Evolutionary conservation across 306 rosid genomes (phyloP).

Genomic region (Comarum palustre): DNA sequence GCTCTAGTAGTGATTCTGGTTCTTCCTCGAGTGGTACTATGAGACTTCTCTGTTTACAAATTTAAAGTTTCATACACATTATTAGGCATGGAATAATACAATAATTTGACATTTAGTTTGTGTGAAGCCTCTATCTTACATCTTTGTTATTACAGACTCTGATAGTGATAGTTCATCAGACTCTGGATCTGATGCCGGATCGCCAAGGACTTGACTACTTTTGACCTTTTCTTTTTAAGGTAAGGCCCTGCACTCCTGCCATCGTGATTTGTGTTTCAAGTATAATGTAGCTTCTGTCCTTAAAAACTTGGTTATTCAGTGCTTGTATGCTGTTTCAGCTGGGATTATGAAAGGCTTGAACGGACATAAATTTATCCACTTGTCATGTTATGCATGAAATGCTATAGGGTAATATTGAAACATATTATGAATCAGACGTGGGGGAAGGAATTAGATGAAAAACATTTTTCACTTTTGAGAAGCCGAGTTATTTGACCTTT

Average conservation of each 20-base stretch:
- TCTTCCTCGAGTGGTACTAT: conserved; percentile 90
- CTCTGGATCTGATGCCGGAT: conserved; percentile 83
- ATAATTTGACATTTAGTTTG: conserved; percentile 13
- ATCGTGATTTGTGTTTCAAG: neutral
- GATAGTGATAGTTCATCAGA: conserved; percentile 94
- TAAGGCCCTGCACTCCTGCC: conserved; percentile 28
- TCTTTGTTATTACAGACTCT: conserved; percentile 59
- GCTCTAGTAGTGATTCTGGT: conserved; percentile 95
- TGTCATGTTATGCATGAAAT: neutral
- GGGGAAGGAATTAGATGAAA: neutral
- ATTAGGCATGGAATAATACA: neutral
- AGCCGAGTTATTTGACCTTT: neutral
- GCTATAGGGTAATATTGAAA: neutral
- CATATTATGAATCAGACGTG: neutral
- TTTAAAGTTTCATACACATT: neutral
- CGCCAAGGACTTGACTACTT: conserved; percentile 53
- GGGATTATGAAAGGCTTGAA: neutral
- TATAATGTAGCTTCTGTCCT: neutral
- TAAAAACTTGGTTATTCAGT: neutral
- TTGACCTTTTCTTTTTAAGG: conserved; percentile 35
- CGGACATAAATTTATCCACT: neutral
- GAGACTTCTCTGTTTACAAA: conserved; percentile 5
- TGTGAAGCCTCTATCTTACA: conserved; percentile 20
- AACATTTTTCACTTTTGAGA: neutral
- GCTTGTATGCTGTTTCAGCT: neutral